Percentiles rank a stretch among this genome's conserved stretches.
Conservation (phyloP, 805 yeast genomes). For the Lipomyces anomalus region DNA sequence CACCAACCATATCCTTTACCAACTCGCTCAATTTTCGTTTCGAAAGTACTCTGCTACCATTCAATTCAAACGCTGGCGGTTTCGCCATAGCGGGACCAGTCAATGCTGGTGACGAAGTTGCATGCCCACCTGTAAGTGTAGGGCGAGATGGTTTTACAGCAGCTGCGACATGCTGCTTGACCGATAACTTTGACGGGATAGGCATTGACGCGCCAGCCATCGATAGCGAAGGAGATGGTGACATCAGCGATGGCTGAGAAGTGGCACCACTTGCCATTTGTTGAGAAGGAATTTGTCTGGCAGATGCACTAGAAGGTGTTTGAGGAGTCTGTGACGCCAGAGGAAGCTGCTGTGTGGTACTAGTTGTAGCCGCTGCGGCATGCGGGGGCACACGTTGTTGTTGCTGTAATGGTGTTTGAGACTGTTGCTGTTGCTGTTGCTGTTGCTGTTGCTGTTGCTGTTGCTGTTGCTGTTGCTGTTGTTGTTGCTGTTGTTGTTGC, state of each 20-base stretch:
- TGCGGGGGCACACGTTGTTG: not conserved
- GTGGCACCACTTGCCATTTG: too few species aligned
- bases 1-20: constrained; percentile 64
- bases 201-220: constrained; percentile 33
- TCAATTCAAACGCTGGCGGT: constrained; percentile 77
- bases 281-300: constrained; percentile 29
- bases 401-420: not conserved
- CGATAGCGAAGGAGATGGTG: too few species aligned
- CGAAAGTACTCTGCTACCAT: constrained; percentile 60
- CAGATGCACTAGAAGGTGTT: constrained; percentile 27
- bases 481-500: constrained; percentile 7
- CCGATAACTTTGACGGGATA: constrained; percentile 62
- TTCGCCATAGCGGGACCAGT: constrained; percentile 70
- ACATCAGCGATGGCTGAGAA: too few species aligned
- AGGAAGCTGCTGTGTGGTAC: constrained; percentile 6
- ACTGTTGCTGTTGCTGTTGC: constrained; percentile 15
- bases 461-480: constrained; percentile 10
- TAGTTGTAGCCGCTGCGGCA: constrained; percentile 6
- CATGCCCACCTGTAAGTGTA: constrained; percentile 76
- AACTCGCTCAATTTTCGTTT: constrained; percentile 86
- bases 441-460: constrained; percentile 5
- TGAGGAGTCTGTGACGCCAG: constrained; percentile 1
- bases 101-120: constrained; percentile 61
- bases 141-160: constrained; percentile 69
- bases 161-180: constrained; percentile 61